Evolutionary conservation across 2,329 filamentous ascomycete genomes (phyloP).

Genomic region (Hymenoscyphus salicellus): DNA sequence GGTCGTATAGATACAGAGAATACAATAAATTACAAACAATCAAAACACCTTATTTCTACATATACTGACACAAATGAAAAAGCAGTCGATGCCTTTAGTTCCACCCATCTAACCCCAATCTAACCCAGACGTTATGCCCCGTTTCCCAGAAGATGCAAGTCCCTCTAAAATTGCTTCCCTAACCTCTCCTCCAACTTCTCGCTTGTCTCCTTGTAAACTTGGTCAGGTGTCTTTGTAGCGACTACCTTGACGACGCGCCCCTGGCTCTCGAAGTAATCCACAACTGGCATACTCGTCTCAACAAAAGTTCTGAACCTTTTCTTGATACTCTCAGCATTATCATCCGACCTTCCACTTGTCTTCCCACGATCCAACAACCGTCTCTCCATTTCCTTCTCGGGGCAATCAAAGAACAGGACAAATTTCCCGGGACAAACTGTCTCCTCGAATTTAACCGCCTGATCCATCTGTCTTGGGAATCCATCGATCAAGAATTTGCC

Average conservation of each 20-base stretch:
- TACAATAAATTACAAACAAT: slow-evolving; percentile 9
- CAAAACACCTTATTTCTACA: slow-evolving; percentile 17
- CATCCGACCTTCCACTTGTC: slow-evolving; percentile 86
- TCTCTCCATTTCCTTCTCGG: slow-evolving; percentile 82
- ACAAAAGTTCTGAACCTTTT: slow-evolving; percentile 94
- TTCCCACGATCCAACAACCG: slow-evolving; percentile 84
- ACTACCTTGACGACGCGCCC: slow-evolving; percentile 77
- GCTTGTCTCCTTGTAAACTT: slow-evolving; percentile 54
- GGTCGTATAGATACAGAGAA: slow-evolving; percentile 5
- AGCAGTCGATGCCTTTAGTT: slow-evolving; percentile 7
- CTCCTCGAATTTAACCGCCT: slow-evolving; percentile 90
- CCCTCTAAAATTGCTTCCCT: slow-evolving; percentile 43
- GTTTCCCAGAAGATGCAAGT: slow-evolving; percentile 3
- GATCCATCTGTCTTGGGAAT: slow-evolving; percentile 96
- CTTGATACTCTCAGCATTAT: slow-evolving; percentile 92
- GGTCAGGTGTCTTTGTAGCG: slow-evolving; percentile 65
- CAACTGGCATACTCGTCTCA: slow-evolving; percentile 96
- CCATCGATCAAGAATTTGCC: slow-evolving; percentile 75
- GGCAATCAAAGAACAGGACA: slow-evolving; percentile 92
- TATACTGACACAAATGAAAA: slow-evolving; percentile 15
- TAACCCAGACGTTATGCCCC: not conserved
- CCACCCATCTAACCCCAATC: slow-evolving; percentile 7
- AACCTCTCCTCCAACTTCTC: slow-evolving; percentile 49
- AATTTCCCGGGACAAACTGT: slow-evolving; percentile 78
- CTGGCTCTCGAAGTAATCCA: slow-evolving; percentile 75